Conservation (phyloP, 768 basidiomycete species). For the Omphalotus guepiniiformis region DNA sequence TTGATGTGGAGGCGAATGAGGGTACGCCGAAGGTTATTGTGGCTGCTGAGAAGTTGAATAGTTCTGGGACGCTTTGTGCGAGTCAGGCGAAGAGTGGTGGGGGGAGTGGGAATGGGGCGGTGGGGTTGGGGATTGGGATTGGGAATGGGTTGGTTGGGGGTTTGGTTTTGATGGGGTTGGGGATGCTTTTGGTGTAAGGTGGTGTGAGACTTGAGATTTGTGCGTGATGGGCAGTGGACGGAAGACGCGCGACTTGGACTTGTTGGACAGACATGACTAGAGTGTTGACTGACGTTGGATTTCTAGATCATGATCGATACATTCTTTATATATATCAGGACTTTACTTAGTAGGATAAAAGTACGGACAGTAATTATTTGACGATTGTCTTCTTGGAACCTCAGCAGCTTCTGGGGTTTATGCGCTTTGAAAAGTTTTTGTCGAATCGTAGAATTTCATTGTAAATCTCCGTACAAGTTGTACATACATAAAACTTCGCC, state of each 20-base stretch:
- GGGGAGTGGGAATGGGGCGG: slow-evolving; percentile 1
- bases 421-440: too few species aligned
- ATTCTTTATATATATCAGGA: too few species aligned
- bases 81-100: slow-evolving; percentile 9
- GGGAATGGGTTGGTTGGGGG: slow-evolving; percentile 8
- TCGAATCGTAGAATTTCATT: too few species aligned
- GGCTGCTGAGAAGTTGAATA: slow-evolving; percentile 17
- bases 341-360: too few species aligned
- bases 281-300: too few species aligned
- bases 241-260: not conserved
- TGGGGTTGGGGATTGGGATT: not conserved
- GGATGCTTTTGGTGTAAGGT: slow-evolving; percentile 2
- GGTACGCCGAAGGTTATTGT: slow-evolving; percentile 43
- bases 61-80: slow-evolving; percentile 15
- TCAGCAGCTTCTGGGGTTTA: too few species aligned
- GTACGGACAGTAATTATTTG: too few species aligned
- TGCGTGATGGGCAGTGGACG: not conserved
- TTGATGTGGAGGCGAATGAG: slow-evolving; percentile 31
- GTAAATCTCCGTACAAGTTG: too few species aligned
- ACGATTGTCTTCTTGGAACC: too few species aligned
- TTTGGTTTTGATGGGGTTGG: not conserved
- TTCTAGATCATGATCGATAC: too few species aligned
- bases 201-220: not conserved
- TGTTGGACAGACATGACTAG: not conserved
- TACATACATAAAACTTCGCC: too few species aligned